These are phyloP conservation scores for Coemansia sp. DNA, from an alignment of 371 early-diverging fungal species.

Conservation along the genomic window DNA sequence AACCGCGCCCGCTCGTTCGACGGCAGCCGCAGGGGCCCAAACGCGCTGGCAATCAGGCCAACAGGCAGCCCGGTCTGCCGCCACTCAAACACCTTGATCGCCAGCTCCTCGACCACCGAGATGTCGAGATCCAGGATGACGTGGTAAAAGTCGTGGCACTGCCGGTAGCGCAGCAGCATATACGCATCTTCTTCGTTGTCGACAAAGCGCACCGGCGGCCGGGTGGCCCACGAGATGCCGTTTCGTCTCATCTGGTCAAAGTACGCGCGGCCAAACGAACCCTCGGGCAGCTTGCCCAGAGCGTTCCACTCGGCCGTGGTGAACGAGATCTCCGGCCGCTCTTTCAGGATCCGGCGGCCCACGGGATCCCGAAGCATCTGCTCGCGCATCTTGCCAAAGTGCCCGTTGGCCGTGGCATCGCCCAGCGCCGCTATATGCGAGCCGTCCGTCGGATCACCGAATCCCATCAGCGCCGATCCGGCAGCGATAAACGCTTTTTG, in stretches of 20 bases:
- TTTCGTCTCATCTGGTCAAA: conserved; percentile 74
- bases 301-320: conserved; percentile 63
- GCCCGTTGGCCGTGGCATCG: conserved; percentile 77
- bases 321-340: conserved; percentile 74
- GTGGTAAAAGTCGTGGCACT: conserved; percentile 95
- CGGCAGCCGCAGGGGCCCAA: conserved; percentile 77
- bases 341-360: conserved; percentile 82
- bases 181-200: conserved; percentile 91
- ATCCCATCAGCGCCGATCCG: conserved; percentile 75
- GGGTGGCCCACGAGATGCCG: conserved; percentile 80
- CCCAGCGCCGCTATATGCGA: conserved; percentile 93
- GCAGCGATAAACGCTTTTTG: conserved; percentile 68
- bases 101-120: conserved; percentile 89
- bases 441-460: conserved; percentile 75
- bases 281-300: conserved; percentile 63
- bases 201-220: conserved; percentile 81
- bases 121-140: conserved; percentile 81
- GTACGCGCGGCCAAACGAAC: conserved; percentile 88
- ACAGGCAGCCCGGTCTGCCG: conserved; percentile 91
- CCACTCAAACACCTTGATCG: conserved; percentile 94
- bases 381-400: conserved; percentile 68
- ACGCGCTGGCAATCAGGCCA: conserved; percentile 73
- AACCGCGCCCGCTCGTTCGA: conserved; percentile 64
- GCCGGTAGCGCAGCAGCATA: conserved; percentile 89
- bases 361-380: conserved; percentile 73